Conservation (phyloP, 1,284 basidiomycete genomes). For the Cryptococcus sp. region DNA sequence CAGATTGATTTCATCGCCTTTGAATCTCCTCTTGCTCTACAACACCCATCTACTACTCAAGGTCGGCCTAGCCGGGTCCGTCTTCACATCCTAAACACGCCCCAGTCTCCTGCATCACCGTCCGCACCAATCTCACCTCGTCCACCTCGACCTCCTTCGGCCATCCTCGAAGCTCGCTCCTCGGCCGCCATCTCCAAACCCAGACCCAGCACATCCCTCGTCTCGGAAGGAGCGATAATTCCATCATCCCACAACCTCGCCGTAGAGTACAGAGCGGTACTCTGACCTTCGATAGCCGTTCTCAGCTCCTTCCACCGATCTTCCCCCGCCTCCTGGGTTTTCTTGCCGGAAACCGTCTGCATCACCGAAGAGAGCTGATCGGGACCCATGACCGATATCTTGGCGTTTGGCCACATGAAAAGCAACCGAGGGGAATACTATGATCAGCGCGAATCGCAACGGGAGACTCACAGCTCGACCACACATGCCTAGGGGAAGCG, state of each 20-base stretch:
- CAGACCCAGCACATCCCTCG: constrained; percentile 77
- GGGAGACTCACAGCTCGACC: constrained; percentile 64
- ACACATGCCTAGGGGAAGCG: constrained; percentile 62
- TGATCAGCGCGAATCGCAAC: constrained; percentile 19
- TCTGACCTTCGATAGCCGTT: constrained; percentile 78
- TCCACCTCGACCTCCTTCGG: constrained; percentile 26
- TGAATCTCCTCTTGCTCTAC: too few species aligned
- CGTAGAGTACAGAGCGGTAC: constrained; percentile 76
- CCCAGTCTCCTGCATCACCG: constrained; percentile 68
- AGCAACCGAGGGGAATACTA: constrained; percentile 89
- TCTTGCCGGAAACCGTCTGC: constrained; percentile 58
- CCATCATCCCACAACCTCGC: constrained; percentile 94
- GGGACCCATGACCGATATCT: constrained; percentile 94
- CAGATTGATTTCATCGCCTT: too few species aligned
- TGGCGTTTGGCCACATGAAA: constrained; percentile 98
- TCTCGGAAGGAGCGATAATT: constrained; percentile 86
- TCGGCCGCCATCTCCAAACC: constrained; percentile 67
- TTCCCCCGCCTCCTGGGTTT: constrained; percentile 13
- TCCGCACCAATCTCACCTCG: constrained; percentile 59
- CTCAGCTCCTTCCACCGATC: constrained; percentile 51
- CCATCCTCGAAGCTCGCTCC: constrained; percentile 41
- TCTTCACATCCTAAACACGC: constrained; percentile 82
- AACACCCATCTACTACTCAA: too few species aligned
- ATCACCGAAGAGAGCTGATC: constrained; percentile 89
- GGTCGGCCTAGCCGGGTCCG: background rate